Percentiles rank a stretch among this genome's conserved stretches.
phyloP scores from a whole-genome alignment of 306 rosid species.

The Rosa multiflora region DNA sequence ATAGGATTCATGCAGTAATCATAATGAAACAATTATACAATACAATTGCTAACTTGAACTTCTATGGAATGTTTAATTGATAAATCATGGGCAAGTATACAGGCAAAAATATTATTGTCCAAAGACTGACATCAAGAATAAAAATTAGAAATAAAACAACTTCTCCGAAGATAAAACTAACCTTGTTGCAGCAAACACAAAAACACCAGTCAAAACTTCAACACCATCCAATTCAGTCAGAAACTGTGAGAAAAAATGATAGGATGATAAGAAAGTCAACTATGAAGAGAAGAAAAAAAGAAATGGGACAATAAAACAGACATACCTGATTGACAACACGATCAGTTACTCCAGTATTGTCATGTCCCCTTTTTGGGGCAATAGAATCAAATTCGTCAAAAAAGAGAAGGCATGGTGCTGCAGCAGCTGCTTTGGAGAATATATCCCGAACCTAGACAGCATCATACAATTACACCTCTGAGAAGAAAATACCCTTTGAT shows the following conservation, averaged over 20 bases:
- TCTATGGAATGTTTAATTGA: not conserved
- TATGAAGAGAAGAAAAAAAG: not conserved
- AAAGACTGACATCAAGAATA: not conserved
- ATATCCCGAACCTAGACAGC: constrained; percentile 80
- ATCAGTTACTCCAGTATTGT: constrained; percentile 97
- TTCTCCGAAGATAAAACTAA: constrained; percentile 39
- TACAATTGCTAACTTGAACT: not conserved
- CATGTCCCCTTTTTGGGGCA: constrained; percentile 98
- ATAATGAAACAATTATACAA: not conserved
- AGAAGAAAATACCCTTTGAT: not conserved
- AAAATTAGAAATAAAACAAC: not conserved
- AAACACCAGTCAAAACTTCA: constrained; percentile 90
- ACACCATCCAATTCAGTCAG: constrained; percentile 95
- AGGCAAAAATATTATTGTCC: not conserved
- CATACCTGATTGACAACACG: constrained; percentile 96
- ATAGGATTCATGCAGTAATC: not conserved
- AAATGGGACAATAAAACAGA: constrained; percentile 20
- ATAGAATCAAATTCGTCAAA: constrained; percentile 97
- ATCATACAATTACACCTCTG: constrained; percentile 15
- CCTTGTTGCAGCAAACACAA: constrained; percentile 99
- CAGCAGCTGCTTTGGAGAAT: constrained; percentile 92
- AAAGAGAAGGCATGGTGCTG: constrained; percentile 94
- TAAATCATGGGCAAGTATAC: not conserved
- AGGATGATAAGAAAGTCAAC: constrained; percentile 30
- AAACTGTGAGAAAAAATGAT: constrained; percentile 62